These are phyloP conservation scores for Dovyalis caffra DNA, from an alignment of 345 rosid genomes.

Conservation along the genomic window DNA sequence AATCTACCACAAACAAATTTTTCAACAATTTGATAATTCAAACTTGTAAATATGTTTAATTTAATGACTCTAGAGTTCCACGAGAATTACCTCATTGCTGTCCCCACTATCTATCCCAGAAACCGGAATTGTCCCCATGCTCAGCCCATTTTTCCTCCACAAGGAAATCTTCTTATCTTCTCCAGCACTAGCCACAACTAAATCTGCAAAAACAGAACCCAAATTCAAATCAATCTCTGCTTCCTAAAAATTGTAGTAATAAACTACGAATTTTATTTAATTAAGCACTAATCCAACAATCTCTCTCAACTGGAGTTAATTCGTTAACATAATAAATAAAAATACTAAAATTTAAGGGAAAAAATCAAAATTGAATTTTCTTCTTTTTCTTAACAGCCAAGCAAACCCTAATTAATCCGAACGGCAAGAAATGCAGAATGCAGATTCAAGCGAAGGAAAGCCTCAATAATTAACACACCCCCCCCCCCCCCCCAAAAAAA, in stretches of 20 bases:
- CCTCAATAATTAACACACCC: background rate
- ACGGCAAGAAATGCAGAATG: background rate
- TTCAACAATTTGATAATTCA: background rate
- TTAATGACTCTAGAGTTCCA: background rate
- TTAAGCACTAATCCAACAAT: background rate
- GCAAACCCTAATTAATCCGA: slow-evolving; percentile 8
- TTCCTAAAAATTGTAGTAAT: background rate
- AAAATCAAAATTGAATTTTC: background rate
- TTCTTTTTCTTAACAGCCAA: slow-evolving; percentile 3
- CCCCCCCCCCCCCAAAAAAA: too few relatives aligned
- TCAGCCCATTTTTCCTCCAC: slow-evolving; percentile 81
- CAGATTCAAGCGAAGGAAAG: background rate
- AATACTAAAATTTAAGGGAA: background rate
- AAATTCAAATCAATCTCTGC: background rate
- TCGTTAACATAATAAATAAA: background rate
- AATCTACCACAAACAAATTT: background rate
- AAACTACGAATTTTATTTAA: background rate
- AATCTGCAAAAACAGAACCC: slow-evolving; percentile 48
- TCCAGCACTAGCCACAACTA: slow-evolving; percentile 97
- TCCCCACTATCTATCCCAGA: slow-evolving; percentile 74
- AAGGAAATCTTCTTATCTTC: slow-evolving; percentile 93
- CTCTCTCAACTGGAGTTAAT: background rate
- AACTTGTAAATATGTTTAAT: background rate
- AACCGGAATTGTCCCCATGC: slow-evolving; percentile 75
- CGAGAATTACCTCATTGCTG: slow-evolving; percentile 52